Evolutionary conservation across 257 asterid species (phyloP), one percentile per base, ranked within the genome.

Genomic region (Coffea canephora): DNA sequence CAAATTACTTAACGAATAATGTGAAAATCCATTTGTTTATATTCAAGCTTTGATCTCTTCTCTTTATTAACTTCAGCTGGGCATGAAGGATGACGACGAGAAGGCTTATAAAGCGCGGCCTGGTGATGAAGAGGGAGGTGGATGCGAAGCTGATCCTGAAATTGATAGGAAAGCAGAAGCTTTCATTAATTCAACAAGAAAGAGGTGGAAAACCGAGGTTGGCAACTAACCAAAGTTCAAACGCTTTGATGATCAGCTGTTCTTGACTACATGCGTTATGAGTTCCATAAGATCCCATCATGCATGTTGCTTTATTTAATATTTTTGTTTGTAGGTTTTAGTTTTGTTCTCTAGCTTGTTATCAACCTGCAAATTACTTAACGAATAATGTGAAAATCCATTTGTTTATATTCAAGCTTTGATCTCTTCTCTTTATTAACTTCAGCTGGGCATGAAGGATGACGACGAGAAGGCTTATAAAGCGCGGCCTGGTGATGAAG

Each of bases 351-450:
- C 27, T 21, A 43, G 77, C 75, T 36, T 64, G 8, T 45, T 49
- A 57, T 59, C 71, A 81, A 69, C 77, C 78, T 81, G 52, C 72
- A 81, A 75, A 73, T 83, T 79, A 75, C 19, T 23, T 50, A 52
- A 65, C 75, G 83, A 78, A 82, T 86, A 84, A 82, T 78, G 85
- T 82, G 79, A 82, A 82, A 84, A 79, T 74, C 72, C 62, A 59
- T 75, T 87, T 57, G 21, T 48, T 8, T 83, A 21, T 21, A 39
- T 50, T 75, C 71, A 70, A 25, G 31, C 4, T 52, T 80, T 71
- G 23, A 16, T 45, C 19, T 65, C 34, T 75, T 65, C 27, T 66
- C n/a, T 64, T 6, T 55, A 21, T 73, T 59, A 41, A 39, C 66
- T 39, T 39, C 41, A 23, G 50, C 34, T 36, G 13, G 1, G 50